Conservation (phyloP, 805 yeast genomes). For the Candida parachauliodes region DNA sequence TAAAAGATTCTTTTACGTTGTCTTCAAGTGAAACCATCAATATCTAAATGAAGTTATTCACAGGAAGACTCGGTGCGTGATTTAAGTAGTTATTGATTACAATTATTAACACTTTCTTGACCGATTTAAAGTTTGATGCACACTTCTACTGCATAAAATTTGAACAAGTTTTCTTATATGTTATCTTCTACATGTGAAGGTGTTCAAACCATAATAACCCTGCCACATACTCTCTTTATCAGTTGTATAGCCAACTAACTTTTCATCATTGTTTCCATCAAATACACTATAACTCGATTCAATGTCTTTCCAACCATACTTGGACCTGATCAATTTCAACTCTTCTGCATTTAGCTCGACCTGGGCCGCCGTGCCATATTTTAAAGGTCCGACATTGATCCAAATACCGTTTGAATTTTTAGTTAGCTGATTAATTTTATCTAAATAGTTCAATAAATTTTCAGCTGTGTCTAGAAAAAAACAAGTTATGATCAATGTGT, state of each 20-base stretch:
- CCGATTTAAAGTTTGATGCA: too few species aligned
- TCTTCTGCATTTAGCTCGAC: constrained; percentile 77
- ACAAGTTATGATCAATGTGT: constrained; percentile 58
- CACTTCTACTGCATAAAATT: too few species aligned
- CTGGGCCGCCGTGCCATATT: constrained; percentile 83
- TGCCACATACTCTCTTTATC: constrained; percentile 68
- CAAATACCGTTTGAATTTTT: constrained; percentile 55
- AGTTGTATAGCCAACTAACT: constrained; percentile 61
- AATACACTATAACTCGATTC: constrained; percentile 12
- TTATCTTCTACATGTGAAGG: constrained; percentile 46
- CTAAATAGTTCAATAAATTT: constrained; percentile 71
- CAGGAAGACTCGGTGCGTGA: too few species aligned
- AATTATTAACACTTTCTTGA: too few species aligned
- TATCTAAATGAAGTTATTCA: too few species aligned
- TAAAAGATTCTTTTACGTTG: too few species aligned
- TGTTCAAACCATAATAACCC: constrained; percentile 67
- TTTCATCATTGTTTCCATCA: constrained; percentile 13
- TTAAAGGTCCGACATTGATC: constrained; percentile 91
- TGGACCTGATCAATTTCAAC: constrained; percentile 45
- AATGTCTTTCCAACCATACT: constrained; percentile 59
- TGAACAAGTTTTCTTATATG: too few species aligned
- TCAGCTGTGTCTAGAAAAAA: constrained; percentile 94
- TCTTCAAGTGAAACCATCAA: too few species aligned
- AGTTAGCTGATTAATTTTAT: constrained; percentile 45
- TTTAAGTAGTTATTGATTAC: too few species aligned